Evolutionary conservation across 768 basidiomycete species (phyloP).

Genomic region (Tricholoma hemisulphureum): DNA sequence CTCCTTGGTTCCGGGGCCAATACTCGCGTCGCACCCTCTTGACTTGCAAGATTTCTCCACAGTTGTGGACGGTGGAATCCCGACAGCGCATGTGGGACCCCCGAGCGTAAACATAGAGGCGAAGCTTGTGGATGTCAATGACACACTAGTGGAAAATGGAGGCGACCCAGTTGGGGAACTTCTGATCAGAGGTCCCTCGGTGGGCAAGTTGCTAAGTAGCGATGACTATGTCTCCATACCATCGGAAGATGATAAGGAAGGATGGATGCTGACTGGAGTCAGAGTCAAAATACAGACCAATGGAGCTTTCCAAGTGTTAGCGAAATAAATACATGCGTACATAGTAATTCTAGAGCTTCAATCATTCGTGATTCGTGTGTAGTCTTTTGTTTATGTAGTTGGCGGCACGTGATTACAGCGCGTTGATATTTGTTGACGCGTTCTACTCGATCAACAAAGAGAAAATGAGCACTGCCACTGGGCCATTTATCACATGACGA

Average conservation of each 20-base stretch:
- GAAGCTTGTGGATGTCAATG: constrained; percentile 69
- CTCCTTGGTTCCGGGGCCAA: constrained; percentile 66
- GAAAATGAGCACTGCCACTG: constrained; percentile 43
- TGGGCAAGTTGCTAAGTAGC: constrained; percentile 51
- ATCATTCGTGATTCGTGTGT: background rate
- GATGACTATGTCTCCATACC: constrained; percentile 41
- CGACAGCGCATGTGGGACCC: constrained; percentile 60
- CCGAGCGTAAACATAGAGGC: constrained; percentile 85
- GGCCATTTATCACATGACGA: constrained; percentile 22
- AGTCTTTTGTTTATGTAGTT: background rate
- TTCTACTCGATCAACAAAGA: constrained; percentile 34
- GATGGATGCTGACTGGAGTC: constrained; percentile 47
- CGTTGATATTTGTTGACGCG: constrained; percentile 18
- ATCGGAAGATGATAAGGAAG: constrained; percentile 32
- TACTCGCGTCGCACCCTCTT: constrained; percentile 79
- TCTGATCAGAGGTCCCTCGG: constrained; percentile 68
- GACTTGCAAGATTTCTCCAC: constrained; percentile 73
- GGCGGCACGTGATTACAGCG: constrained; percentile 22
- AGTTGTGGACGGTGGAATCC: constrained; percentile 26
- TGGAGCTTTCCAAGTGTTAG: constrained; percentile 56
- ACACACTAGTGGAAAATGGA: constrained; percentile 62
- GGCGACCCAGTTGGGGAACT: constrained; percentile 64
- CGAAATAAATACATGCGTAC: background rate
- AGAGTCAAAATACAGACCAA: constrained; percentile 57
- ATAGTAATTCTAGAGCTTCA: constrained; percentile 1